phyloP scores from a whole-genome alignment of 495 filamentous ascomycete genomes.

The Lasiosphaeria miniovina region DNA sequence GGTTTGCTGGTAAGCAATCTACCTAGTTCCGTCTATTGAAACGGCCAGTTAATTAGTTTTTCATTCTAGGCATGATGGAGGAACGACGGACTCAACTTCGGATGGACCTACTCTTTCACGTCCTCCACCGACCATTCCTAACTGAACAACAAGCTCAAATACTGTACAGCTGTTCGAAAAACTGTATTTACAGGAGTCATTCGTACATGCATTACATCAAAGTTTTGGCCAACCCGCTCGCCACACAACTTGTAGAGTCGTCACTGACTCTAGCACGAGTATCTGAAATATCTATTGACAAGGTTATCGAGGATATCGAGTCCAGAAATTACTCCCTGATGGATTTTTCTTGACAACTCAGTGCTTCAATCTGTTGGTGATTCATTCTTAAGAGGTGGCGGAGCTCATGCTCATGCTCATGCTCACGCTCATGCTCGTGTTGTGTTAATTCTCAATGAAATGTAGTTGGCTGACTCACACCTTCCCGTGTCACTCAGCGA shows the following conservation, averaged over 20 bases:
- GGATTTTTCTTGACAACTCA: too few relatives aligned
- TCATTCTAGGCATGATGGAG: background rate
- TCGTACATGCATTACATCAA: background rate
- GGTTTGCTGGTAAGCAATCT: conserved; percentile 1
- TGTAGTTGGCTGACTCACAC: too few relatives aligned
- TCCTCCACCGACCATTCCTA: background rate
- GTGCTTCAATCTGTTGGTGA: too few relatives aligned
- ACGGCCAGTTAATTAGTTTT: background rate
- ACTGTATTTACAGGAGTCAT: background rate
- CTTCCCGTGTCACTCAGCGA: too few relatives aligned
- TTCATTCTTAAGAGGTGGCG: too few relatives aligned
- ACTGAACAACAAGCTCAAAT: background rate
- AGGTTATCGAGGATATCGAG: background rate
- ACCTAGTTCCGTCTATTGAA: background rate
- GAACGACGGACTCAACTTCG: conserved; percentile 2
- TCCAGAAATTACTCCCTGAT: background rate
- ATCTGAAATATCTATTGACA: background rate
- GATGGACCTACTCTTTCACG: background rate
- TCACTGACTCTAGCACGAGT: background rate
- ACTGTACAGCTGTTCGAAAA: background rate
- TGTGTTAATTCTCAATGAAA: too few relatives aligned
- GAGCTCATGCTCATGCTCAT: too few relatives aligned
- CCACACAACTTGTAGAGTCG: background rate
- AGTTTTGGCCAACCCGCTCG: background rate
- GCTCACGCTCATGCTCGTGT: too few relatives aligned